Evolutionary conservation across 2,329 filamentous ascomycete genomes (phyloP), one percentile per base, ranked within the genome.

Genomic region (Tolypocladium cylindrosporum): DNA sequence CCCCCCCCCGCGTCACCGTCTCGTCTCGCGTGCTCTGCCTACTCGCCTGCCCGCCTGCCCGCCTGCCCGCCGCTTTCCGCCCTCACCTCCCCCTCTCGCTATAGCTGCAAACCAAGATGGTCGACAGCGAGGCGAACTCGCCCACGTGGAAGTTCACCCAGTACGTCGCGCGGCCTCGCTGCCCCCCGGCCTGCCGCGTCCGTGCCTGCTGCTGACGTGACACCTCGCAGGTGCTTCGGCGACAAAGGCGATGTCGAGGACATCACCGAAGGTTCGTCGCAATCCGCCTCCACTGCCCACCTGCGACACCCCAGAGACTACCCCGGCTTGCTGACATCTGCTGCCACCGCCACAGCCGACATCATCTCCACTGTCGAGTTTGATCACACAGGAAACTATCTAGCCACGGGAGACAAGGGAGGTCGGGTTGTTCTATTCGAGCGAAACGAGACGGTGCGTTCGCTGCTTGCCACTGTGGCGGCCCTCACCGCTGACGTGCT

Each of bases 101-200:
- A 58, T 68, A 65, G 64, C 67, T 68, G 67, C 65, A 66, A 63
- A 68, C 68, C 78, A 93, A 88, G 80, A 97, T 97, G 92, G 92
- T 94, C 81, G 92, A 97, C 85, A 89, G 88, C 80, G 91, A 96
- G 80, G 83, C 89, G 78, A 91, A 86, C 82, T 88, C 90, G 79
- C 92, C 92, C 73, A 97, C 92, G 78, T 97, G 93, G 93, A 97
- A 97, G 83, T 97, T 97, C 80, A 97, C 93, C 76, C 93, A 97
- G 92, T 96, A 89, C 77, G 91, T 82, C 58, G 31, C 48, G 48
- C 48, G 4, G 9, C 27, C 31, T 21, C 54, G 43, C 60, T 54
- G 48, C 34, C 37, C 55, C 39, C 56, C 56, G 27, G 31, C 31
- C 19, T 14, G 27, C 14, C 48, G 48, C 31, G 31, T n/a, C 48